Base-by-base conservation (phyloP, 2,329 filamentous ascomycete genomes). In the Paecilomyces sp. region DNA sequence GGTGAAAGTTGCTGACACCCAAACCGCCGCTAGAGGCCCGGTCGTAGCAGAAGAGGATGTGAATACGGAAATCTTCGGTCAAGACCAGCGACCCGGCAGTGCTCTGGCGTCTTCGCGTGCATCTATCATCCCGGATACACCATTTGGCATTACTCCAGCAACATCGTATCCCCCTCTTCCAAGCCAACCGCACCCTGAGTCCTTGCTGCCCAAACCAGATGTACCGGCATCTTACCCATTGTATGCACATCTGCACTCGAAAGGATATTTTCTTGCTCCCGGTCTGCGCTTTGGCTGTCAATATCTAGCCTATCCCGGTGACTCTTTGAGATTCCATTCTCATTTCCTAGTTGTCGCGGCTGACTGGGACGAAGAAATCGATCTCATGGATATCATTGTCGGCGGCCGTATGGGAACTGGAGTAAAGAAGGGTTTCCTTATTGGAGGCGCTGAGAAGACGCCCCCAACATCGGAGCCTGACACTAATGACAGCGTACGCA, bases 291-390 rank as follows among this genome's bases (percentile, higher is more conserved):
- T 99, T 69, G 94, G 94, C 28, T 95, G 92, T 67, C 87, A 94
- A 69, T 97, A 96, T 76, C 91, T 92, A 66, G 91, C 95, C 4
- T 99, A 99, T 68, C 94, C 94, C 0, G 94, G 94, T 54, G 94
- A 99, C 72, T 92, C 94, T 1, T 80, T 99, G 57, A 88, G 94
- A 11, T 99, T 95, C 73, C 94, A 99, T 75, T 94, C 91, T 54
- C 94, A 99, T 74, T 97, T 96, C 73, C 83, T 96, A 67, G 90
- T 88, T 7, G 89, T 88, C n/a, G 86, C 89, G 33, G 85, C 89
- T 66, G 86, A 82, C n/a, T 97, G 92, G 91, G 87, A 97, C 62
- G 85, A 96, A 68, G 86, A 92, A 66, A 88, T 99, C 59, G 84
- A 89, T 41, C 79, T 97, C 68, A 82, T 97, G 65, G 90, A 96